Evolutionary conservation across 805 yeast species (phyloP).

Genomic region (Saccharomycopsis microspora): DNA sequence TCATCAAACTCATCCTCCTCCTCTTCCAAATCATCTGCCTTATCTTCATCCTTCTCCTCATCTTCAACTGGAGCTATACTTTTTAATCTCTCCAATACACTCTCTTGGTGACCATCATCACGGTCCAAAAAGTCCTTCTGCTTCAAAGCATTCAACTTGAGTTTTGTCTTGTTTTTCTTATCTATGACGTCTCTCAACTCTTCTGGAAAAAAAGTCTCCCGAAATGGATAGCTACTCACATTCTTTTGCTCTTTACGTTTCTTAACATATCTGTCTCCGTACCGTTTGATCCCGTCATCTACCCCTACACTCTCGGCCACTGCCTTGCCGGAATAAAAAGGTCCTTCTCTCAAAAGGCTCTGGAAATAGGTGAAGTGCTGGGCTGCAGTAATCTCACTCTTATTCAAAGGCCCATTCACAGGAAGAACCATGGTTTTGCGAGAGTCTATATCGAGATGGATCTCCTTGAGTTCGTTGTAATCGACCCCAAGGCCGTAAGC

Average conservation of each 20-base stretch:
- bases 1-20: constrained; percentile 65
- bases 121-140: constrained; percentile 21
- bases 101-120: constrained; percentile 20
- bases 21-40: constrained; percentile 32
- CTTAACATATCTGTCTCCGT: constrained; percentile 69
- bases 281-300: constrained; percentile 68
- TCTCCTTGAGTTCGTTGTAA: constrained; percentile 12
- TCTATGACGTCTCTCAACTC: constrained; percentile 72
- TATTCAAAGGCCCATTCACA: constrained; percentile 46
- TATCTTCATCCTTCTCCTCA: constrained; percentile 26
- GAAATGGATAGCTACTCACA: constrained; percentile 69
- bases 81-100: constrained; percentile 26
- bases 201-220: constrained; percentile 57
- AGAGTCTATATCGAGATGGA: constrained; percentile 8
- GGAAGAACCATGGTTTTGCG: constrained; percentile 30
- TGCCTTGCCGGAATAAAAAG: constrained; percentile 47
- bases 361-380: constrained; percentile 44
- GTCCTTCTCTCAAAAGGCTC: constrained; percentile 47
- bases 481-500: constrained; percentile 14
- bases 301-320: constrained; percentile 28
- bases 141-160: constrained; percentile 19
- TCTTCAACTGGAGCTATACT: constrained; percentile 35
- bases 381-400: constrained; percentile 39
- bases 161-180: constrained; percentile 28
- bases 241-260: constrained; percentile 61